Conservation (phyloP, 1,139 yeast species). For the Sugiyamaella xylanicola region DNA sequence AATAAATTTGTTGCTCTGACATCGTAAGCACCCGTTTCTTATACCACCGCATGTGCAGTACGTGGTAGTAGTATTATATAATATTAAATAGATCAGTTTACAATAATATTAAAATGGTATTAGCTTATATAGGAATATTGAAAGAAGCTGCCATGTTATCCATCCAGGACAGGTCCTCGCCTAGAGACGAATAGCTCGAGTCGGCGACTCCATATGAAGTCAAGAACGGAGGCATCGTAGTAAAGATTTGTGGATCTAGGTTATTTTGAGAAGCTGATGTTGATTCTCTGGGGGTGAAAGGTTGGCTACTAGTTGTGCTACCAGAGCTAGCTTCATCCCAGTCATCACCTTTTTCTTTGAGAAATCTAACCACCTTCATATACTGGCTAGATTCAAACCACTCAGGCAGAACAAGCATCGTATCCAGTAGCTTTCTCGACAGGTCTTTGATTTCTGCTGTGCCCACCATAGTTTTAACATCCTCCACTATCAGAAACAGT, state of each 20-base stretch:
- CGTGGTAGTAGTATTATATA: too few relatives aligned
- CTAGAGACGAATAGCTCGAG: constrained; percentile 1
- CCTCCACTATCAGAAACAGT: neutral
- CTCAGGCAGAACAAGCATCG: neutral
- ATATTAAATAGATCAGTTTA: too few relatives aligned
- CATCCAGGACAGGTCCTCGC: constrained; percentile 1
- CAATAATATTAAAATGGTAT: too few relatives aligned
- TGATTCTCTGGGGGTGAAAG: neutral
- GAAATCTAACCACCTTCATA: neutral
- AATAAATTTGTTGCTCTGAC: too few relatives aligned
- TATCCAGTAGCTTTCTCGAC: neutral
- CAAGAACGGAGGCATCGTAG: neutral
- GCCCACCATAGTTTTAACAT: neutral
- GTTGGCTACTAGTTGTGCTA: neutral
- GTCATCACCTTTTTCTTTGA: neutral
- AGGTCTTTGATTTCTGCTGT: neutral
- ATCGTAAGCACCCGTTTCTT: too few relatives aligned
- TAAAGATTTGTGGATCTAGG: neutral
- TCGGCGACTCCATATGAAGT: too few relatives aligned
- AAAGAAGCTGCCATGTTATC: neutral
- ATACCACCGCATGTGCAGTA: too few relatives aligned
- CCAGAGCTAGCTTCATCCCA: neutral
- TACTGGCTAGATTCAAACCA: constrained; percentile 7
- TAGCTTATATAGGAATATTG: neutral
- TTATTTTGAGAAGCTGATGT: neutral